Conservation (phyloP, 2,329 filamentous ascomycete species). For the Xylariaceae sp. region DNA sequence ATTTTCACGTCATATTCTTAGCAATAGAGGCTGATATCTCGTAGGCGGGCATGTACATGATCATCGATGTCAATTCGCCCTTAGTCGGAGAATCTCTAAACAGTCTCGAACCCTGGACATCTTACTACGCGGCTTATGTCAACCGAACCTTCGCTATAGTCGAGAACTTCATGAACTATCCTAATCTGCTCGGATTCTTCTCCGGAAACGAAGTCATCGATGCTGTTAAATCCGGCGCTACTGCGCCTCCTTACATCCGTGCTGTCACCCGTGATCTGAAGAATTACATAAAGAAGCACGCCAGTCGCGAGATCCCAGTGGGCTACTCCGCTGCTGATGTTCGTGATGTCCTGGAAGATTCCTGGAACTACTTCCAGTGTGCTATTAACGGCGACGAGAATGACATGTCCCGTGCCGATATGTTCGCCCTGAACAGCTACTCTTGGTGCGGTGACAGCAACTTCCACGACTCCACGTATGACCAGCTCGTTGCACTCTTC, state of each 20-base stretch:
- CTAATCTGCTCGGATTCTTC: conserved; percentile 75
- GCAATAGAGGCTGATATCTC: background rate
- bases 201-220: conserved; percentile 82
- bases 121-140: conserved; percentile 65
- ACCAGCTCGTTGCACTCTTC: conserved; percentile 69
- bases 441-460: conserved; percentile 73
- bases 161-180: conserved; percentile 70
- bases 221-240: conserved; percentile 62
- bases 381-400: conserved; percentile 57
- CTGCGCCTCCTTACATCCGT: conserved; percentile 72
- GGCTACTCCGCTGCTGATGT: conserved; percentile 85
- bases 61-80: conserved; percentile 72
- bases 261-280: conserved; percentile 81
- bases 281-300: conserved; percentile 77
- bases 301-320: conserved; percentile 72
- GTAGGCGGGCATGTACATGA: conserved; percentile 68
- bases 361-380: conserved; percentile 78
- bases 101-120: conserved; percentile 60
- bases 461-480: conserved; percentile 67
- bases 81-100: conserved; percentile 63
- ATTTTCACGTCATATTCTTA: background rate
- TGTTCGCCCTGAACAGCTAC: conserved; percentile 81
- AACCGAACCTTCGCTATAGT: conserved; percentile 71
- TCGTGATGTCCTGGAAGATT: conserved; percentile 73
- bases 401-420: conserved; percentile 70